Conservation (phyloP, 129 eudicot species). For the Arctium minus region DNA sequence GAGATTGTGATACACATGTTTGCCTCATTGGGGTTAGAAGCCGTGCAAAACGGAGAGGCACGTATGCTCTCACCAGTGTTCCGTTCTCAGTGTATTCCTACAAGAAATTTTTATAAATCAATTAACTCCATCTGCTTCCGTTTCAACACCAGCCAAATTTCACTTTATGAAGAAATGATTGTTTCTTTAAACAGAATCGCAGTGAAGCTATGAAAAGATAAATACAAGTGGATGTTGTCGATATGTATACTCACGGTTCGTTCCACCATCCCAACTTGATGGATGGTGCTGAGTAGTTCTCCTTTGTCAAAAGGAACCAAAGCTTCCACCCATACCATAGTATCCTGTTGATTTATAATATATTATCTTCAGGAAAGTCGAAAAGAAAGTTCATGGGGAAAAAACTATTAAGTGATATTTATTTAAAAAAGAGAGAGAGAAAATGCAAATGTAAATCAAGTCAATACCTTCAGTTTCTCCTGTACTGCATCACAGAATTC, state of each 20-base stretch:
- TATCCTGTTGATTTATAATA: constrained; percentile 47
- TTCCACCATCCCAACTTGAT: constrained; percentile 91
- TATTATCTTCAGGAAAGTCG: not conserved
- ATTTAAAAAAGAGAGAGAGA: not conserved
- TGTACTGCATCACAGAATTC: constrained; percentile 84
- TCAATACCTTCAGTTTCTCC: constrained; percentile 68
- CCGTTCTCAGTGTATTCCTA: constrained; percentile 91
- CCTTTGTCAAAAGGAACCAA: constrained; percentile 93
- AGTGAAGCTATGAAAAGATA: not conserved
- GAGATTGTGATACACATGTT: constrained; percentile 35
- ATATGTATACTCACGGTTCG: constrained; percentile 59
- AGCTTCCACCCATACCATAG: constrained; percentile 98
- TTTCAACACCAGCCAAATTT: not conserved
- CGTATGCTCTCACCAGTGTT: constrained; percentile 76
- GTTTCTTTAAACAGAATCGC: not conserved
- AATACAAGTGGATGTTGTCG: not conserved
- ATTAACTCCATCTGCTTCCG: not conserved
- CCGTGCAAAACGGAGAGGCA: constrained; percentile 90
- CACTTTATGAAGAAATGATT: not conserved
- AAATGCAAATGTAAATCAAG: not conserved
- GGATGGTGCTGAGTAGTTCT: constrained; percentile 91
- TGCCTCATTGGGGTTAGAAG: constrained; percentile 94
- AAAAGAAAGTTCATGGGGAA: not conserved
- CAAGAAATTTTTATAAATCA: not conserved
- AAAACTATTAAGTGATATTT: not conserved